Percentiles rank a stretch among this genome's conserved stretches.
Evolutionary conservation across 352 stramenopile genomes (phyloP).

Genomic region (Phytopythium helicoides): DNA sequence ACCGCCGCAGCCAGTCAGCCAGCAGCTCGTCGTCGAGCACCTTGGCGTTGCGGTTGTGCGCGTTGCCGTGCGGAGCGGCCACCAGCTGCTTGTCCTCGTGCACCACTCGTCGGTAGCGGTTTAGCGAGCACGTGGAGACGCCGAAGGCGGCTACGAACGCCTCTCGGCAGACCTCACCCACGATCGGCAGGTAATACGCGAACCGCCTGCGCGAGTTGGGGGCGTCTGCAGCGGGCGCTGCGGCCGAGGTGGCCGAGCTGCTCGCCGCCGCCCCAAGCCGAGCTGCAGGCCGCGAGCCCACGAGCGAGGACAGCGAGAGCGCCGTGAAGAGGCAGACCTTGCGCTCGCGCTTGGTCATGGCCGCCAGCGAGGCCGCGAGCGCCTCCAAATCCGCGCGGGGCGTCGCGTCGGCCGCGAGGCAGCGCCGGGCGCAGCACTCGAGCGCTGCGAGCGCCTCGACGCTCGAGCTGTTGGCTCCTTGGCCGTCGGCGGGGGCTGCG

Average conservation of each 20-base stretch:
- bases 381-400: neutral
- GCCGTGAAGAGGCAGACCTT: conserved; percentile 3
- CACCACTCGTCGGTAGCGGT: conserved; percentile 1
- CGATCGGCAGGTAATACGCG: conserved; percentile 7
- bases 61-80: conserved; percentile 4
- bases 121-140: conserved; percentile 8
- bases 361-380: conserved; percentile 3
- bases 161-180: conserved; percentile 9
- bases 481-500: too few relatives aligned
- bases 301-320: conserved; percentile 6
- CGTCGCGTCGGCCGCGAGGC: neutral
- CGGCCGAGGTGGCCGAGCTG: too few relatives aligned
- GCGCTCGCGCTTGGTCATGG: conserved; percentile 6
- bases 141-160: conserved; percentile 7
- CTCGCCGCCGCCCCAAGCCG: too few relatives aligned
- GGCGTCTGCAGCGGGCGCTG: conserved; percentile 4
- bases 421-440: conserved; percentile 4
- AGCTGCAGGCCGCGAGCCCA: neutral
- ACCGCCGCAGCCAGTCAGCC: conserved; percentile 1
- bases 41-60: conserved; percentile 5
- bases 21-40: conserved; percentile 7
- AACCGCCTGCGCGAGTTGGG: conserved; percentile 2
- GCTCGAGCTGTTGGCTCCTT: too few relatives aligned
- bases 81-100: neutral
- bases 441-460: neutral